These are phyloP conservation scores for Colletotrichum somersetense DNA, from an alignment of 2,329 filamentous ascomycete species.

Conservation along the genomic window DNA sequence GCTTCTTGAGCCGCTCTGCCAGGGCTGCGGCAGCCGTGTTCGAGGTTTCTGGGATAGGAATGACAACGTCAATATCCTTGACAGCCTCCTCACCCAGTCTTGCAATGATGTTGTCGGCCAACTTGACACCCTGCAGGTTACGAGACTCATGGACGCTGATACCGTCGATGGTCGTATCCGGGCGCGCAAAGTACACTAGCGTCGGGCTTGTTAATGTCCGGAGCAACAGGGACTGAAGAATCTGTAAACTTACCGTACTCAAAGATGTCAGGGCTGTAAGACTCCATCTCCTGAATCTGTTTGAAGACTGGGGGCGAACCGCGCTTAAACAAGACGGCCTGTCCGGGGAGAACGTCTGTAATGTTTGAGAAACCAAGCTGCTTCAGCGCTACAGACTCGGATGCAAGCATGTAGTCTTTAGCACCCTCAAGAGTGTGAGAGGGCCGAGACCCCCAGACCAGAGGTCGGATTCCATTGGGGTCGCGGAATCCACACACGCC, in stretches of 20 bases:
- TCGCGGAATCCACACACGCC: slow-evolving; percentile 81
- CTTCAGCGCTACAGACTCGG: slow-evolving; percentile 85
- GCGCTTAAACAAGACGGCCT: slow-evolving; percentile 89
- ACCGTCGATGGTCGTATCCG: slow-evolving; percentile 86
- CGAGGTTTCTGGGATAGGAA: slow-evolving; percentile 80
- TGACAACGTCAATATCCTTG: slow-evolving; percentile 84
- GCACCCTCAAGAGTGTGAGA: slow-evolving; percentile 72
- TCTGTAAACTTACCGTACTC: slow-evolving; percentile 56
- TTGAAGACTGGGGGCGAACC: slow-evolving; percentile 79
- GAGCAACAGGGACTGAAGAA: background rate
- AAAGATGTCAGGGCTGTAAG: slow-evolving; percentile 87
- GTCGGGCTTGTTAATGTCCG: slow-evolving; percentile 50
- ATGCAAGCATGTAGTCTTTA: slow-evolving; percentile 91
- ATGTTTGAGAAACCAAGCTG: slow-evolving; percentile 86
- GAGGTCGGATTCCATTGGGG: slow-evolving; percentile 80
- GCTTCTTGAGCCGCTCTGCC: slow-evolving; percentile 80
- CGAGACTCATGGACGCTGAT: slow-evolving; percentile 88
- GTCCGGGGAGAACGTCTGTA: slow-evolving; percentile 82
- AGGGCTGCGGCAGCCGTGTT: slow-evolving; percentile 84
- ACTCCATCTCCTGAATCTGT: slow-evolving; percentile 76
- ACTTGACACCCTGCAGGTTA: slow-evolving; percentile 86
- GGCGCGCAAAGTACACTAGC: slow-evolving; percentile 90
- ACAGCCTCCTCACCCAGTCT: slow-evolving; percentile 77
- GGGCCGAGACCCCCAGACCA: slow-evolving; percentile 81
- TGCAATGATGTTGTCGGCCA: slow-evolving; percentile 79